phyloP scores from a whole-genome alignment of 805 yeast genomes.

The Candida ulmi region DNA sequence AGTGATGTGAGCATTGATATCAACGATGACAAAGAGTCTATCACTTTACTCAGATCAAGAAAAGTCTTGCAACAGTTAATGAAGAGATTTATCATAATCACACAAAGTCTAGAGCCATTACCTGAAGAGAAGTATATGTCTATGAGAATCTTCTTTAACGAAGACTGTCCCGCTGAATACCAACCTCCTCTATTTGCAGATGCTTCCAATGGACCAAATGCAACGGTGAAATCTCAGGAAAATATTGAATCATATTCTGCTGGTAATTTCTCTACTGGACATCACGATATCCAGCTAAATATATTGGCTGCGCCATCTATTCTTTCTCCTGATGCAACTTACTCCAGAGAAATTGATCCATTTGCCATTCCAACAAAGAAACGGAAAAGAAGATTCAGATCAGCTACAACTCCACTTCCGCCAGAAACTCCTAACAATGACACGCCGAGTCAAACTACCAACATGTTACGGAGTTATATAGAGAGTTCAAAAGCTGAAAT shows the following conservation, averaged over 20 bases:
- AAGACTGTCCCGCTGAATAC: constrained; percentile 38
- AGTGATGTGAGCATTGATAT: constrained; percentile 23
- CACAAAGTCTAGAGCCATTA: constrained; percentile 48
- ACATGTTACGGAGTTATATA: constrained; percentile 23
- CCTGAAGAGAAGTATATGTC: constrained; percentile 42
- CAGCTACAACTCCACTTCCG: background rate
- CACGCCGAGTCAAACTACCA: constrained; percentile 28
- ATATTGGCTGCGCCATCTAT: constrained; percentile 23
- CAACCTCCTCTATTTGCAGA: constrained; percentile 46
- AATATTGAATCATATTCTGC: constrained; percentile 14
- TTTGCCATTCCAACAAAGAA: constrained; percentile 7
- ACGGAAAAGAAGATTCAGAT: background rate
- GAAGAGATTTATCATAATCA: constrained; percentile 44
- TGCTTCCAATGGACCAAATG: constrained; percentile 30
- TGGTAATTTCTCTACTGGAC: constrained; percentile 27
- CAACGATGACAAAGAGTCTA: constrained; percentile 9
- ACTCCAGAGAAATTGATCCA: constrained; percentile 16
- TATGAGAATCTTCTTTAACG: constrained; percentile 45
- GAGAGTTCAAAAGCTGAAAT: constrained; percentile 19
- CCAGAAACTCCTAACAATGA: background rate
- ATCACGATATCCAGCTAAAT: constrained; percentile 26
- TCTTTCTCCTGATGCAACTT: background rate
- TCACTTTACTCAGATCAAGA: constrained; percentile 31
- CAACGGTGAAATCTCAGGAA: constrained; percentile 24
- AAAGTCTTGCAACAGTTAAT: constrained; percentile 42